phyloP scores from a whole-genome alignment of 2,329 filamentous ascomycete genomes.

The Fusarium torulosum region DNA sequence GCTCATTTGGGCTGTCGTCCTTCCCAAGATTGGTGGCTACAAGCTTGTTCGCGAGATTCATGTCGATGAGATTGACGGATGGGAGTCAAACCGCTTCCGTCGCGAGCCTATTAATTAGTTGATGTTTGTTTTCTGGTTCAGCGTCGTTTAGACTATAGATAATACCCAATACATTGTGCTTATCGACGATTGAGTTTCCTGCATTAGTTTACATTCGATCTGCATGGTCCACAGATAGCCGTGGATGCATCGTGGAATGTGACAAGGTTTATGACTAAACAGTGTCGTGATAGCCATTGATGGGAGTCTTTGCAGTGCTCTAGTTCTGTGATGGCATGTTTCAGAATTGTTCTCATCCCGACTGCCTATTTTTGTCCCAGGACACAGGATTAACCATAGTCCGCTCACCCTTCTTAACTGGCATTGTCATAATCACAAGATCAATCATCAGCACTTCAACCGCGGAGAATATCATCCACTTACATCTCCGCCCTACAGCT shows the following conservation, averaged over 20 bases:
- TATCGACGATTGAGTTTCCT: background rate
- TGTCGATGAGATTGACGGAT: constrained; percentile 70
- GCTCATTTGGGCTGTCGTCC: constrained; percentile 65
- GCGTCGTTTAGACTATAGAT: constrained; percentile 12
- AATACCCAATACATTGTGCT: constrained; percentile 27
- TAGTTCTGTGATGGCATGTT: no score
- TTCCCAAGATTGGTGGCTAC: constrained; percentile 66
- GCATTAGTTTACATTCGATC: background rate
- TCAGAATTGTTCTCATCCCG: no score
- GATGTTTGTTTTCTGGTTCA: constrained; percentile 3
- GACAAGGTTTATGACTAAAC: background rate
- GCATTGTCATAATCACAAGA: background rate
- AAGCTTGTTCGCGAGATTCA: constrained; percentile 67
- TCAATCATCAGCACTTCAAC: background rate
- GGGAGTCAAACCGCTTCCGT: constrained; percentile 69
- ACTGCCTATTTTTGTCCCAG: no score
- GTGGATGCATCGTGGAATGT: background rate
- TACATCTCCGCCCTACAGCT: background rate
- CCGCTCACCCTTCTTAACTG: background rate
- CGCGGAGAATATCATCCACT: background rate
- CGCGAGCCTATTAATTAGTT: constrained; percentile 53
- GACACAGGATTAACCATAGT: background rate
- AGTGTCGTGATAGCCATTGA: background rate
- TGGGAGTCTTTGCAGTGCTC: background rate
- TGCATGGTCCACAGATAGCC: background rate